Evolutionary conservation across 768 basidiomycete species (phyloP).

Genomic region (Kwoniella heveanensis): DNA sequence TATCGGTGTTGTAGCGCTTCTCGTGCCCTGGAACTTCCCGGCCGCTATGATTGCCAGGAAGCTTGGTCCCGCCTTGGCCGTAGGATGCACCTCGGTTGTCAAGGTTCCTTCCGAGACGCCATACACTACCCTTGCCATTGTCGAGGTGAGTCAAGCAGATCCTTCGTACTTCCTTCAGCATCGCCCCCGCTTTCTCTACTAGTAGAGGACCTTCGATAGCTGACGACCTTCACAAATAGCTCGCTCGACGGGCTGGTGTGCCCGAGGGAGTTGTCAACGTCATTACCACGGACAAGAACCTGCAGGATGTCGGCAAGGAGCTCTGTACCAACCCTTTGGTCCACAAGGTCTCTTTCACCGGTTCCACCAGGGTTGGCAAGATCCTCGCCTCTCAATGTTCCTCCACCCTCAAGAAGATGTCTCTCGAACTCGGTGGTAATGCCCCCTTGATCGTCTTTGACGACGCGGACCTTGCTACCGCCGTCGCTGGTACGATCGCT

Average conservation of each 20-base stretch:
- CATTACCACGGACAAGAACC: constrained; percentile 82
- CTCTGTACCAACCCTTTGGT: constrained; percentile 85
- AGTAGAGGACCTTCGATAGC: too few relatives aligned
- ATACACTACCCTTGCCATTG: constrained; percentile 84
- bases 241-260: constrained; percentile 83
- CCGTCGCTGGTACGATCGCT: constrained; percentile 70
- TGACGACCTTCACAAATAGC: constrained; percentile 58
- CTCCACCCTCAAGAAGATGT: constrained; percentile 56
- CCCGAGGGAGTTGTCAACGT: constrained; percentile 95
- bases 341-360: constrained; percentile 90
- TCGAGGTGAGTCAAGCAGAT: constrained; percentile 80
- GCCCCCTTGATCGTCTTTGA: constrained; percentile 94
- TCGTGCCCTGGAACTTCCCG: constrained; percentile 74
- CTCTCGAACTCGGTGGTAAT: constrained; percentile 63
- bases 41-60: constrained; percentile 70
- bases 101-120: constrained; percentile 96
- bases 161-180: background rate
- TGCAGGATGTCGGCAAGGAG: constrained; percentile 85
- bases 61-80: constrained; percentile 67
- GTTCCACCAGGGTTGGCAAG: constrained; percentile 57
- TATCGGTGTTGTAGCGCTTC: constrained; percentile 57
- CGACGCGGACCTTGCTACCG: constrained; percentile 89
- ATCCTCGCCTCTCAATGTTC: constrained; percentile 55
- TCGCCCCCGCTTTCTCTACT: too few relatives aligned
- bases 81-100: constrained; percentile 93